These are phyloP conservation scores for Dioscorea cayenensis DNA, from an alignment of 116 monocot species.

Conservation along the genomic window DNA sequence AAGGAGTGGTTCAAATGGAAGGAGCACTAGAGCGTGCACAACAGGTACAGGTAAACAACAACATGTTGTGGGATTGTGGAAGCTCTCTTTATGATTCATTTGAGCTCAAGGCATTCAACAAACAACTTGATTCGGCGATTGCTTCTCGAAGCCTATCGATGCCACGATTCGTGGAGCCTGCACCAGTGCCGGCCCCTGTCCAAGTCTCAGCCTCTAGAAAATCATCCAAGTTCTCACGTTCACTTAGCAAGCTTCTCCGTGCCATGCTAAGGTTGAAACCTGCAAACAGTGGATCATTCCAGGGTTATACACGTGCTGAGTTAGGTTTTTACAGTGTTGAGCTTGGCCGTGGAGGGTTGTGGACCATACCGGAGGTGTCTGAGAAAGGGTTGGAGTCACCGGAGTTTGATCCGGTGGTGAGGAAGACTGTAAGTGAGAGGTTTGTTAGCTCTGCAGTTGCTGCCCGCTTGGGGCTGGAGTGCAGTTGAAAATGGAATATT, in stretches of 20 bases:
- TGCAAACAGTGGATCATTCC: neutral
- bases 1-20: neutral
- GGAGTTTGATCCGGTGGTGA: slow-evolving; percentile 19
- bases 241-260: slow-evolving; percentile 31
- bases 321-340: neutral
- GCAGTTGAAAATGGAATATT: neutral
- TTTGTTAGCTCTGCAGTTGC: slow-evolving; percentile 17
- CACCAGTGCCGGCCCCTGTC: neutral
- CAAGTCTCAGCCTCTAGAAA: slow-evolving; percentile 8
- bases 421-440: slow-evolving; percentile 46
- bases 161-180: slow-evolving; percentile 24
- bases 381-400: slow-evolving; percentile 36
- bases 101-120: slow-evolving; percentile 64
- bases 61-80: slow-evolving; percentile 56
- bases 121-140: slow-evolving; percentile 49
- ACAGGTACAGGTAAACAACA: slow-evolving; percentile 1
- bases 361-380: slow-evolving; percentile 45
- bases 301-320: neutral
- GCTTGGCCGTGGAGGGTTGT: slow-evolving; percentile 9
- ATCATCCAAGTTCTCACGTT: slow-evolving; percentile 16
- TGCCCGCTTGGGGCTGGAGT: neutral
- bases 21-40: neutral
- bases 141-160: slow-evolving; percentile 34
- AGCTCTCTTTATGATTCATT: slow-evolving; percentile 82
- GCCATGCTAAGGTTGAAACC: slow-evolving; percentile 27